A percentile compares a stretch with the other conserved stretches of the same genome.
Evolutionary conservation across 345 rosid genomes (phyloP).

Genomic region (Melastoma malabathricum): DNA sequence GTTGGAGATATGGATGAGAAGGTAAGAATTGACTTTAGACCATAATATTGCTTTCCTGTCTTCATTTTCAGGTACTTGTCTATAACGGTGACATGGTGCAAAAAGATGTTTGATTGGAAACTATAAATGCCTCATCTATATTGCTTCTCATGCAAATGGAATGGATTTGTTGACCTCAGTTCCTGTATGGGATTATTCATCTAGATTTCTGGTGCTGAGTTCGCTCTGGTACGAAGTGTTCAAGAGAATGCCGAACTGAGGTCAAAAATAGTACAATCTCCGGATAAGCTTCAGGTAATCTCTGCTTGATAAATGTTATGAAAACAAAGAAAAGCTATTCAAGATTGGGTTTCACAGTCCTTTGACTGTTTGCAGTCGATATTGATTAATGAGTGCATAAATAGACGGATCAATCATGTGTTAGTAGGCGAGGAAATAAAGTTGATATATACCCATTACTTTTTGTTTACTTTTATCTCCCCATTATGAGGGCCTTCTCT

Average conservation of each 20-base stretch:
- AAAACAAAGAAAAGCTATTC: background rate
- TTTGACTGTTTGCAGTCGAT: background rate
- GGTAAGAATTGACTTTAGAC: constrained; percentile 18
- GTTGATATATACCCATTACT: no score
- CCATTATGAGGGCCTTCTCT: no score
- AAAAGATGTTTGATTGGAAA: no score
- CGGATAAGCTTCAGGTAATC: constrained; percentile 77
- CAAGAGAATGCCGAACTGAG: constrained; percentile 76
- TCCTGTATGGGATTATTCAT: background rate
- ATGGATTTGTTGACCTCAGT: no score
- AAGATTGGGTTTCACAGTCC: background rate
- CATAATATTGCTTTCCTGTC: no score
- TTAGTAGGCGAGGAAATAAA: no score
- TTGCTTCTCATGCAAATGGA: no score
- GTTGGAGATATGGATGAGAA: constrained; percentile 43
- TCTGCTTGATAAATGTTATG: background rate
- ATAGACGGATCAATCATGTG: no score
- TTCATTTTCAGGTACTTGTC: background rate
- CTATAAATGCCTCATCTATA: no score
- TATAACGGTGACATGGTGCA: no score
- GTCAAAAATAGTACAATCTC: constrained; percentile 82
- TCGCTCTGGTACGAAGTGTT: constrained; percentile 61
- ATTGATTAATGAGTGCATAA: background rate
- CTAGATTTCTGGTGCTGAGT: constrained; percentile 74
- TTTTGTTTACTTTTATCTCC: no score